Evolutionary conservation across 345 rosid genomes (phyloP).

Genomic region (Eutrema yunnanense): DNA sequence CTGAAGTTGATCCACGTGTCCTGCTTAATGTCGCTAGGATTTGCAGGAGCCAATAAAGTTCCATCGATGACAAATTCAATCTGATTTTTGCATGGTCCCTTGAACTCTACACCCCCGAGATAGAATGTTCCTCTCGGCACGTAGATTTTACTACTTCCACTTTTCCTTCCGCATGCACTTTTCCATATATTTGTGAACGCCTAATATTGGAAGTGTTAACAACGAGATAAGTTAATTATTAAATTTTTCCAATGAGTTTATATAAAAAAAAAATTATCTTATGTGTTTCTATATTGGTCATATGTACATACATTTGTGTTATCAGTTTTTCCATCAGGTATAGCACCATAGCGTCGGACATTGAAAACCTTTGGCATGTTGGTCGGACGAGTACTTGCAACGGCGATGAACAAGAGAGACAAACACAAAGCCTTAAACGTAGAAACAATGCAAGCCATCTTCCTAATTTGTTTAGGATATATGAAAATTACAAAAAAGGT

Average conservation of each 20-base stretch:
- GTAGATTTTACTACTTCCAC: conserved; percentile 16
- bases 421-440: background rate
- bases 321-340: conserved; percentile 14
- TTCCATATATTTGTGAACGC: conserved; percentile 13
- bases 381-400: background rate
- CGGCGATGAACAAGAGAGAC: background rate
- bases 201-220: background rate
- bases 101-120: conserved; percentile 5
- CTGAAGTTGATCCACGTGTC: conserved; percentile 20
- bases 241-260: too few relatives aligned
- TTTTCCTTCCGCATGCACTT: background rate
- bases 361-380: background rate
- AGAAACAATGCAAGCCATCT: background rate
- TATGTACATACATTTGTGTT: conserved; percentile 2
- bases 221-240: background rate
- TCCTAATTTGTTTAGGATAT: background rate
- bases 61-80: conserved; percentile 23
- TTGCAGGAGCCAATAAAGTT: conserved; percentile 19
- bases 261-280: too few relatives aligned
- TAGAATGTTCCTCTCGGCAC: conserved; percentile 21
- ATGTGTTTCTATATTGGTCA: background rate
- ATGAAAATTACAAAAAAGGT: background rate
- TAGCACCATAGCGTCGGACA: conserved; percentile 8
- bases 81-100: conserved; percentile 18
- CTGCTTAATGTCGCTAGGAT: background rate